Conservation (phyloP, 805 yeast species). For the Candida namnaoensis region DNA sequence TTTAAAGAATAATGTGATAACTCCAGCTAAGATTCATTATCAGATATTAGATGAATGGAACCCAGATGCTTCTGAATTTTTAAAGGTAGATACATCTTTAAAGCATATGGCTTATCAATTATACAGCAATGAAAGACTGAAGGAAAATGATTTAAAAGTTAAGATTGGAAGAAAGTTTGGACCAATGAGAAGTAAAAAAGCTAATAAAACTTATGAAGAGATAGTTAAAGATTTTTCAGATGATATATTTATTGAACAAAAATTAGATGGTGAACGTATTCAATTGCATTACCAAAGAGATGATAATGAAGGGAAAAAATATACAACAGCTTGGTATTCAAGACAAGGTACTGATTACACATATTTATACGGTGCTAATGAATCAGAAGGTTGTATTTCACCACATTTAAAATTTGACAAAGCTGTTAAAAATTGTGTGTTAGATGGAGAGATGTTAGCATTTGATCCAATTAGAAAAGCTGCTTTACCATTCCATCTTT, state of each 20-base stretch:
- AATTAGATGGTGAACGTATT: slow-evolving; percentile 89
- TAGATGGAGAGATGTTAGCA: slow-evolving; percentile 94
- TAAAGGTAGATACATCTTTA: slow-evolving; percentile 57
- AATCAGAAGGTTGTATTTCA: slow-evolving; percentile 44
- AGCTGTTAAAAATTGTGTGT: slow-evolving; percentile 26
- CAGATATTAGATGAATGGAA: slow-evolving; percentile 59
- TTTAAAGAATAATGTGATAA: slow-evolving; percentile 47
- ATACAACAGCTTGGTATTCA: slow-evolving; percentile 29
- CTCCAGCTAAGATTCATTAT: slow-evolving; percentile 43
- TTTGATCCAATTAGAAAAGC: slow-evolving; percentile 53
- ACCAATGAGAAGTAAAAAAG: slow-evolving; percentile 67
- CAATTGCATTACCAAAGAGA: slow-evolving; percentile 52
- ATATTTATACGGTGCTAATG: slow-evolving; percentile 51
- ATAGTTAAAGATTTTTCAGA: slow-evolving; percentile 36
- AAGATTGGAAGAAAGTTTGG: slow-evolving; percentile 39
- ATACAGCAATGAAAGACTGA: slow-evolving; percentile 34
- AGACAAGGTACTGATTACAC: slow-evolving; percentile 72
- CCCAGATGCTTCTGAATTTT: slow-evolving; percentile 64
- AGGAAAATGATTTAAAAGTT: slow-evolving; percentile 26
- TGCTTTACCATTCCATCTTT: slow-evolving; percentile 72
- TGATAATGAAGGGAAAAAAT: slow-evolving; percentile 24
- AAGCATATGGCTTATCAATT: slow-evolving; percentile 51
- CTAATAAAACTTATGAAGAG: slow-evolving; percentile 38
- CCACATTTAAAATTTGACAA: slow-evolving; percentile 32
- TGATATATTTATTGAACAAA: slow-evolving; percentile 74